phyloP scores from a whole-genome alignment of 331 rosid species.

The Malus hybrid region DNA sequence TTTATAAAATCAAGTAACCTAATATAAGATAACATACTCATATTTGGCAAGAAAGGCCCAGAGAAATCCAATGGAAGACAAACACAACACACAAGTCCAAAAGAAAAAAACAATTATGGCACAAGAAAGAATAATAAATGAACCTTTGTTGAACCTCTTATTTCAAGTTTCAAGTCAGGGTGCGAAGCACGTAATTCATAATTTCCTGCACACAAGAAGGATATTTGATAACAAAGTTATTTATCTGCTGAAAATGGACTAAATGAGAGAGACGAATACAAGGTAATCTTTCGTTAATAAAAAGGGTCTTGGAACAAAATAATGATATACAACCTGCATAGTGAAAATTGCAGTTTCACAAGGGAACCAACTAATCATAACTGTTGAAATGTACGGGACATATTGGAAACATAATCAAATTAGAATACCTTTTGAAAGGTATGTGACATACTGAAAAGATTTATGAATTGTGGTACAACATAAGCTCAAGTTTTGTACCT shows the following conservation, averaged over 20 bases:
- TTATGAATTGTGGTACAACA: neutral
- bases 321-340: neutral
- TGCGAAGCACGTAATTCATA: slow-evolving; percentile 70
- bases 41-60: neutral
- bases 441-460: neutral
- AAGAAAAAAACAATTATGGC: slow-evolving; percentile 1
- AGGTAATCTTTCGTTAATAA: neutral
- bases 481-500: slow-evolving; percentile 35
- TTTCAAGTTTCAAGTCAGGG: slow-evolving; percentile 70
- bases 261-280: neutral
- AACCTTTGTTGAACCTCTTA: slow-evolving; percentile 79
- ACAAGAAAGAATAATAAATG: slow-evolving; percentile 11
- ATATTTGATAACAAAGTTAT: neutral
- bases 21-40: neutral
- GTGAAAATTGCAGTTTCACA: neutral
- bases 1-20: neutral
- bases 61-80: slow-evolving; percentile 1
- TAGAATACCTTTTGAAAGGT: neutral
- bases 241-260: neutral
- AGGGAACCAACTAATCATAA: neutral
- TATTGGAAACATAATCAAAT: neutral
- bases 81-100: slow-evolving; percentile 5
- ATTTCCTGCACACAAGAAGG: slow-evolving; percentile 49
- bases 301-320: neutral
- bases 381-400: neutral